A percentile compares a stretch with the other conserved stretches of the same genome.
Evolutionary conservation across 1,284 basidiomycete species (phyloP).

Genomic region (Pyrrhoderma lamaoense): DNA sequence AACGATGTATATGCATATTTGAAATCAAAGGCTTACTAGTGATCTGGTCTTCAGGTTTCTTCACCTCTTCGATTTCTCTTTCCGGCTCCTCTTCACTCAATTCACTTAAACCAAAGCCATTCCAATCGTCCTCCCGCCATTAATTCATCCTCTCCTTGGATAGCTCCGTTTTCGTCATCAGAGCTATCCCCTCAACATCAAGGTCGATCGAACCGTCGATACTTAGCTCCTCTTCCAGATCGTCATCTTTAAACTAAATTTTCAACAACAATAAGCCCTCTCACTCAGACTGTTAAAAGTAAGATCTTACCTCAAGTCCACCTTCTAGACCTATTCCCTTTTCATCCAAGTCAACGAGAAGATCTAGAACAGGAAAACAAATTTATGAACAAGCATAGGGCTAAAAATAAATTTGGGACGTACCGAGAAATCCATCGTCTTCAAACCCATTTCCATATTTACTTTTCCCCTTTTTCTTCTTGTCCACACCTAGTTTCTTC

Average conservation of each 20-base stretch:
- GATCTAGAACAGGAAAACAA: conserved; percentile 3
- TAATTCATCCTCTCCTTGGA: background rate
- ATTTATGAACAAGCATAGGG: background rate
- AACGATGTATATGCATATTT: background rate
- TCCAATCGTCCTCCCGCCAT: conserved; percentile 9
- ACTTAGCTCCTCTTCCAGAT: background rate
- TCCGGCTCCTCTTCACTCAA: conserved; percentile 4
- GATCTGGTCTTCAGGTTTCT: background rate
- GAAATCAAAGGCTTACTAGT: background rate
- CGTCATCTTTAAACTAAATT: background rate
- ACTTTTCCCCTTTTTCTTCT: conserved; percentile 18
- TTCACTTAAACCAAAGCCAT: conserved; percentile 14
- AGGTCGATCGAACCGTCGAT: background rate
- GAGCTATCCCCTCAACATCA: background rate
- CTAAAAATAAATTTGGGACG: background rate
- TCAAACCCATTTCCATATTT: conserved; percentile 16
- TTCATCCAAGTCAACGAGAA: conserved; percentile 17
- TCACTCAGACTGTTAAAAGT: background rate
- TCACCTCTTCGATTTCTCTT: conserved; percentile 1
- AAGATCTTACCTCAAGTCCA: background rate
- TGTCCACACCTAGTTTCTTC: conserved; percentile 12
- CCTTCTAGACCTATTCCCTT: conserved; percentile 6
- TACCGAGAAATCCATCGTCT: conserved; percentile 15
- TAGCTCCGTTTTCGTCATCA: conserved; percentile 3
- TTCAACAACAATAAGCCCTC: background rate